Evolutionary conservation across 2,329 filamentous ascomycete species (phyloP).

Genomic region (Cladophialophora exuberans): DNA sequence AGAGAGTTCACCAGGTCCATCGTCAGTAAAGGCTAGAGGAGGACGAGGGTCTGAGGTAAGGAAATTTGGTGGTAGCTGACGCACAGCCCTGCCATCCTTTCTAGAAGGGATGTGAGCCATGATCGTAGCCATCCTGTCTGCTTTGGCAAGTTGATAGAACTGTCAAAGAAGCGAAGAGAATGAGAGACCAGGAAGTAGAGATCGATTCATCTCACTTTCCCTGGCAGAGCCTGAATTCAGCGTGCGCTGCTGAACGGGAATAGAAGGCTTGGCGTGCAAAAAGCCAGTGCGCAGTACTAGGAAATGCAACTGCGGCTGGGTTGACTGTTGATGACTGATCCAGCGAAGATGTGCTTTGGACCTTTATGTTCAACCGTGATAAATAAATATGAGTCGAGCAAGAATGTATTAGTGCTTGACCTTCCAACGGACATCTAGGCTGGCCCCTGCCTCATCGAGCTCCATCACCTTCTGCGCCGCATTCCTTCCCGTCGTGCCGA

Average conservation of each 20-base stretch:
- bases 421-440: no score
- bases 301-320: no score
- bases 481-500: no score
- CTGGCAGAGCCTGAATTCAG: not conserved
- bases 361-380: no score
- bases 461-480: no score
- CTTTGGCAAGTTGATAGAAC: not conserved
- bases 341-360: no score
- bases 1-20: constrained; percentile 36
- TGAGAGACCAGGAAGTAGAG: not conserved
- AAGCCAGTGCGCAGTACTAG: no score
- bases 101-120: not conserved
- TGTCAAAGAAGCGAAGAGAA: not conserved
- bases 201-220: not conserved
- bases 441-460: no score
- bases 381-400: no score
- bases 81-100: not conserved
- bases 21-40: constrained; percentile 24
- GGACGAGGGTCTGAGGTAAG: constrained; percentile 20
- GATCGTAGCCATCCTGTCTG: not conserved
- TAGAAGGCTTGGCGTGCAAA: not conserved
- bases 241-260: no score
- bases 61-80: not conserved
- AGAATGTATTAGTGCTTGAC: no score
- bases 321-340: no score